A percentile compares a stretch with the other conserved stretches of the same genome.
phyloP scores from a whole-genome alignment of 805 yeast genomes.

The Ogataea allantospora region DNA sequence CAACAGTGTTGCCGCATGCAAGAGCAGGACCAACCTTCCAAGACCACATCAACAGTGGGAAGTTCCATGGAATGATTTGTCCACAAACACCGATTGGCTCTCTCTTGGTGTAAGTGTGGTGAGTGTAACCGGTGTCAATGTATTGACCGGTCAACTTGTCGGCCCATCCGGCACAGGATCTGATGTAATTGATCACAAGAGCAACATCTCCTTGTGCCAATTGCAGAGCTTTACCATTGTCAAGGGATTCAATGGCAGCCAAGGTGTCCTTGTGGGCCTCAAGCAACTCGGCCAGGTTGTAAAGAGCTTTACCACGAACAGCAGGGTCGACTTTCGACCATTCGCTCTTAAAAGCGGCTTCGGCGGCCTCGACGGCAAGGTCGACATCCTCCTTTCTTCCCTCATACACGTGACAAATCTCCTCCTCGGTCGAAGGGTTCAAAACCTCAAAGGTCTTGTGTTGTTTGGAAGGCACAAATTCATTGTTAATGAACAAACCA shows the following conservation, averaged over 20 bases:
- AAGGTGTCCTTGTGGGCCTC: slow-evolving; percentile 63
- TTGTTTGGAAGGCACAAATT: slow-evolving; percentile 48
- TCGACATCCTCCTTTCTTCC: slow-evolving; percentile 65
- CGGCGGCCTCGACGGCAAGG: slow-evolving; percentile 66
- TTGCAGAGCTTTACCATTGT: slow-evolving; percentile 72
- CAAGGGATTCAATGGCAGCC: slow-evolving; percentile 68
- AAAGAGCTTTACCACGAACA: slow-evolving; percentile 50
- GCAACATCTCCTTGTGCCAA: slow-evolving; percentile 68
- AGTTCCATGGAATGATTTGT: slow-evolving; percentile 83
- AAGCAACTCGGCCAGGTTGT: slow-evolving; percentile 65
- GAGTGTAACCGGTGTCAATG: slow-evolving; percentile 60
- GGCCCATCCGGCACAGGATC: slow-evolving; percentile 73
- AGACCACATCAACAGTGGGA: slow-evolving; percentile 75
- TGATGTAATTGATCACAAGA: slow-evolving; percentile 60
- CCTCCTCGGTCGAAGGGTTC: slow-evolving; percentile 53
- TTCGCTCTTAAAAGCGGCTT: slow-evolving; percentile 50
- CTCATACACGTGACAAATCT: slow-evolving; percentile 49
- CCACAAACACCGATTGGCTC: slow-evolving; percentile 84
- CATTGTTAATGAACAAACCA: slow-evolving; percentile 58
- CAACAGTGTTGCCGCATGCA: slow-evolving; percentile 72
- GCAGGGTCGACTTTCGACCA: slow-evolving; percentile 64
- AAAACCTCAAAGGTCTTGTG: slow-evolving; percentile 52
- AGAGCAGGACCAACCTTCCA: slow-evolving; percentile 82
- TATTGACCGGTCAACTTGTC: slow-evolving; percentile 67
- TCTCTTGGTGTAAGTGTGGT: slow-evolving; percentile 63